Percentiles rank a stretch among this genome's conserved stretches.
Conservation (phyloP, 2,329 filamentous ascomycete species). For the Lachnellula willkommii region DNA sequence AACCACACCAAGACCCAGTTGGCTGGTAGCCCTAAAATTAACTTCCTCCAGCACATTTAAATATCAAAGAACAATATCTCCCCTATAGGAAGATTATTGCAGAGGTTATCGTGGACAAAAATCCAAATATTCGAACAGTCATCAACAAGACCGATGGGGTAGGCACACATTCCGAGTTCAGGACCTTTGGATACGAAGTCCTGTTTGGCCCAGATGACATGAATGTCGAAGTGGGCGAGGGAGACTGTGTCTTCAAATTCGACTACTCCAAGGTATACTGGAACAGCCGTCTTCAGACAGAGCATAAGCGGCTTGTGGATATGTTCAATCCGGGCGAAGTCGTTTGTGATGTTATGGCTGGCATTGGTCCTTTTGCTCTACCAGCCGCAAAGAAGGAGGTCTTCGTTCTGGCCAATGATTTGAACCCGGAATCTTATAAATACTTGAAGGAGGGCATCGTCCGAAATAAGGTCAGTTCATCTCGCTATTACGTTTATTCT, state of each 20-base stretch:
- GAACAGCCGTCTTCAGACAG: conserved; percentile 86
- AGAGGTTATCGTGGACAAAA: conserved; percentile 84
- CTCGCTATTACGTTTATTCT: background rate
- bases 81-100: conserved; percentile 85
- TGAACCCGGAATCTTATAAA: conserved; percentile 83
- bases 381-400: conserved; percentile 85
- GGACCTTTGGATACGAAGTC: conserved; percentile 90
- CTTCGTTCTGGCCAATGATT: conserved; percentile 95
- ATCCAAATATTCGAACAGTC: conserved; percentile 72
- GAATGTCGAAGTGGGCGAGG: conserved; percentile 76
- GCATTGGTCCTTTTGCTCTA: conserved; percentile 90
- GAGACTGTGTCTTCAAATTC: conserved; percentile 81
- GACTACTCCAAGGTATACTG: conserved; percentile 97
- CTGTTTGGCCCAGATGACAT: conserved; percentile 76
- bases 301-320: conserved; percentile 75
- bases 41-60: conserved; percentile 65
- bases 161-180: conserved; percentile 76
- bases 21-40: conserved; percentile 1
- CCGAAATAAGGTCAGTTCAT: conserved; percentile 66
- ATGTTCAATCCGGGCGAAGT: conserved; percentile 80
- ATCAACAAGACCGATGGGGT: conserved; percentile 95
- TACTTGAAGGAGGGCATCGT: conserved; percentile 64
- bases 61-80: conserved; percentile 75
- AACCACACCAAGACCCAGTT: too few species aligned
- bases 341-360: conserved; percentile 95